Evolutionary conservation across 2,329 filamentous ascomycete species (phyloP).

Genomic region (Chrysoporthe puriensis): DNA sequence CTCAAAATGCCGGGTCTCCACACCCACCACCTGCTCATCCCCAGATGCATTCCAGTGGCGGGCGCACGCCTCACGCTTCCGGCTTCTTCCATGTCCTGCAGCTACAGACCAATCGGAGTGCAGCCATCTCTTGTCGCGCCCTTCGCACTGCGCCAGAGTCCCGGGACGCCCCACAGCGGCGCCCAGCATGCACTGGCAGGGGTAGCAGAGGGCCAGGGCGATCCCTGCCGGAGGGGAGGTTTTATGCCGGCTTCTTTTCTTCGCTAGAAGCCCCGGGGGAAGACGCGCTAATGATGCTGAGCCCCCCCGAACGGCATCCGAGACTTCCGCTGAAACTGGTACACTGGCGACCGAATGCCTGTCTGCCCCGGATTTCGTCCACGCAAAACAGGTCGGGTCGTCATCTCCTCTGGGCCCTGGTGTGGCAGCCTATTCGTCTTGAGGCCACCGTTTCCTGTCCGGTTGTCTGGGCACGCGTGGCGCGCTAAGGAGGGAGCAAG

Average conservation of each 20-base stretch:
- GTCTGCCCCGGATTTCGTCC: background rate
- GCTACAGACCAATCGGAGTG: constrained; percentile 21
- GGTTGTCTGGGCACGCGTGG: background rate
- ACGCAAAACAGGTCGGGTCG: background rate
- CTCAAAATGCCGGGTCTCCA: constrained; percentile 3
- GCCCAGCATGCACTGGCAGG: background rate
- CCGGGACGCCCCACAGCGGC: constrained; percentile 16
- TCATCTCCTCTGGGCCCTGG: background rate
- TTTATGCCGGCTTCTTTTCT: constrained; percentile 28
- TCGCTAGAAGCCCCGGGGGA: constrained; percentile 17
- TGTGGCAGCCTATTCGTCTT: constrained; percentile 14
- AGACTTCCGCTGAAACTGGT: constrained; percentile 17
- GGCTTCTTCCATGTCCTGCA: constrained; percentile 29
- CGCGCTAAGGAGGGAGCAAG: background rate
- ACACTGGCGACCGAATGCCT: background rate
- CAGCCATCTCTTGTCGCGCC: constrained; percentile 10
- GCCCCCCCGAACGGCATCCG: constrained; percentile 12
- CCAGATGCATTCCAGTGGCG: background rate
- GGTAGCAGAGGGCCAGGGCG: background rate
- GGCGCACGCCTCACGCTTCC: constrained; percentile 18
- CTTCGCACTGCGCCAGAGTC: background rate
- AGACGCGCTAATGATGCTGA: constrained; percentile 3
- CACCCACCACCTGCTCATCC: background rate
- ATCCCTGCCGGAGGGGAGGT: constrained; percentile 3
- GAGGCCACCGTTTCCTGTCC: background rate